Percentiles rank a stretch among this genome's conserved stretches.
These are phyloP conservation scores for Leptomonas seymouri DNA, from an alignment of 208 protist genomes.

Conservation along the genomic window DNA sequence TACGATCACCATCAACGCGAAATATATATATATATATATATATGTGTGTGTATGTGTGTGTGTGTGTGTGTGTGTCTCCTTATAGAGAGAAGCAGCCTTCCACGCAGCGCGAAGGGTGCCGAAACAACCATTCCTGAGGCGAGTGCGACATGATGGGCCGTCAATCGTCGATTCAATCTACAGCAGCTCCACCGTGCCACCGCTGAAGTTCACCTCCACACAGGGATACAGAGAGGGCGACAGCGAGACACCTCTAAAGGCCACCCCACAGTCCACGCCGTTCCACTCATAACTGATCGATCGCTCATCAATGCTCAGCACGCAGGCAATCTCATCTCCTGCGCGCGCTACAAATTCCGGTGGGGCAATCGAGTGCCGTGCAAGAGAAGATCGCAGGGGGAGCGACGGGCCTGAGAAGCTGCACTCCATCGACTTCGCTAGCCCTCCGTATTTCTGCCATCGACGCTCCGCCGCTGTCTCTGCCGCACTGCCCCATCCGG, in stretches of 20 bases:
- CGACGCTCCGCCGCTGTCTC: constrained; percentile 4
- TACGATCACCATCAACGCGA: too few relatives aligned
- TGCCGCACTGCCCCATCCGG: constrained; percentile 18
- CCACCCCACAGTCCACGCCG: constrained; percentile 53
- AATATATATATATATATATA: too few relatives aligned
- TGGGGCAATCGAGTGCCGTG: background rate
- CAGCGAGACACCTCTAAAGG: constrained; percentile 37
- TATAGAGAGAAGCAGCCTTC: constrained; percentile 9
- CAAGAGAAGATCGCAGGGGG: too few relatives aligned
- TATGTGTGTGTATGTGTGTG: too few relatives aligned
- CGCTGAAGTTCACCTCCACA: constrained; percentile 53
- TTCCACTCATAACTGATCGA: constrained; percentile 46
- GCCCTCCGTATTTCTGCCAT: background rate
- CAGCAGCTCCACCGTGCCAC: constrained; percentile 49
- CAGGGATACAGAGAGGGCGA: constrained; percentile 51
- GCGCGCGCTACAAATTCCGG: constrained; percentile 13
- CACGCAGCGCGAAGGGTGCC: background rate
- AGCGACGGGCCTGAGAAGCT: background rate
- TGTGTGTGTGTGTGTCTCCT: too few relatives aligned
- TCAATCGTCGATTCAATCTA: constrained; percentile 5
- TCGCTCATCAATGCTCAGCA: constrained; percentile 25
- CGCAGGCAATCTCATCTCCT: constrained; percentile 52
- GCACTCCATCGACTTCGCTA: background rate
- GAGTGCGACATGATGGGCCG: background rate
- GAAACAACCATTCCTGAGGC: background rate